phyloP scores from a whole-genome alignment of 2,329 filamentous ascomycete genomes.

The Hirsutella rhossiliensis region DNA sequence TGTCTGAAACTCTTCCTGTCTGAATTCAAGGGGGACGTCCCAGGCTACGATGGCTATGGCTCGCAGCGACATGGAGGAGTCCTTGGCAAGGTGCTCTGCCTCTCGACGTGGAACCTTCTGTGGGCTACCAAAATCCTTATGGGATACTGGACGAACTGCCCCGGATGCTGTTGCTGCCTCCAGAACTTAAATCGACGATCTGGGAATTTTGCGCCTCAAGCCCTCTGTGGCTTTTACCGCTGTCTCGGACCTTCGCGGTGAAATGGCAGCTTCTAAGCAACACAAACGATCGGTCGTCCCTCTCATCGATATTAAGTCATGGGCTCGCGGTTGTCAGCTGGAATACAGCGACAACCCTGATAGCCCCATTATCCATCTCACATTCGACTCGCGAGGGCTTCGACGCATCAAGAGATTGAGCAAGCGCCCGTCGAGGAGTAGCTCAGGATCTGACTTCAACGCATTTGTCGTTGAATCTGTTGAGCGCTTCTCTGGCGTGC shows the following conservation, averaged over 20 bases:
- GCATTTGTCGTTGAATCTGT: conserved; percentile 1
- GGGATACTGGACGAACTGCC: neutral
- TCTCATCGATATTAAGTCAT: conserved; percentile 1
- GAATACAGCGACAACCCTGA: neutral
- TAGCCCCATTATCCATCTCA: neutral
- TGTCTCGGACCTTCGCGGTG: neutral
- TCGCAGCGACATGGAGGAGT: conserved; percentile 2
- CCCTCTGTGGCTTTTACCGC: neutral
- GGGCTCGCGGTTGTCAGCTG: neutral
- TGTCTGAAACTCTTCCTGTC: conserved; percentile 1
- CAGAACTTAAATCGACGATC: neutral
- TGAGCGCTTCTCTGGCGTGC: conserved; percentile 1
- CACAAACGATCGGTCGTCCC: neutral
- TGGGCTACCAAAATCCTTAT: neutral
- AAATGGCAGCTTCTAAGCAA: neutral
- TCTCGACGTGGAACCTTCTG: neutral
- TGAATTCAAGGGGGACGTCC: neutral
- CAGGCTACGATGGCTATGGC: neutral
- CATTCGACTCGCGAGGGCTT: too few relatives aligned
- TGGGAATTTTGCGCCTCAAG: neutral
- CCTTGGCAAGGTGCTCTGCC: conserved; percentile 1
- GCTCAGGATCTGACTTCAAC: neutral
- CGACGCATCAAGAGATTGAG: conserved; percentile 2
- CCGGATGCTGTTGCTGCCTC: neutral
- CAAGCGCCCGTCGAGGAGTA: neutral